Evolutionary conservation across 78 protist species (phyloP).

Genomic region (Speleostelium caveatum): DNA sequence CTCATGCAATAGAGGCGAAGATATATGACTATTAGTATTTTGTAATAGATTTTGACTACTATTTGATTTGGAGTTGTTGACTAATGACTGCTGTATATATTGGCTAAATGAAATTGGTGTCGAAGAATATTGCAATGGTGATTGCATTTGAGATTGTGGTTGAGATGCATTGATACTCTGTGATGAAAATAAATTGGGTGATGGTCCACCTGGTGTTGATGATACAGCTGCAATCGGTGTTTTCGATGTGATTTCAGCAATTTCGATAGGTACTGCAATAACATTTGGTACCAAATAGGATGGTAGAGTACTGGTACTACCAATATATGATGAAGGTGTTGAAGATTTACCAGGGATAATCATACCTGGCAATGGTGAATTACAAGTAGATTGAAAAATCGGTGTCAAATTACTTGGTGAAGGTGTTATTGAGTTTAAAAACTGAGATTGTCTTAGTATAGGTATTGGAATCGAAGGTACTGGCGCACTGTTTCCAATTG

Average conservation of each 20-base stretch:
- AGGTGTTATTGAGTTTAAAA: neutral
- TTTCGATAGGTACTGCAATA: neutral
- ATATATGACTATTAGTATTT: neutral
- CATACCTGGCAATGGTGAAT: neutral
- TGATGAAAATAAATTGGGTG: neutral
- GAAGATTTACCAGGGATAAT: neutral
- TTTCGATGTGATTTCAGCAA: constrained; percentile 1
- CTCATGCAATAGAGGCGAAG: neutral
- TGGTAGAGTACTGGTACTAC: neutral
- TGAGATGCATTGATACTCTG: neutral
- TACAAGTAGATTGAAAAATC: neutral
- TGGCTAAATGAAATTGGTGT: constrained; percentile 1
- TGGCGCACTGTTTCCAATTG: constrained; percentile 1
- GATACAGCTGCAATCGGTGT: constrained; percentile 20
- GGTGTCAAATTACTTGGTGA: constrained; percentile 19
- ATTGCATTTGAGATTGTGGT: neutral
- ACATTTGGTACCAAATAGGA: constrained; percentile 7
- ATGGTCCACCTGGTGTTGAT: neutral
- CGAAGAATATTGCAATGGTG: neutral
- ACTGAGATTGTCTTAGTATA: constrained; percentile 36
- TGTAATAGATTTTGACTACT: neutral
- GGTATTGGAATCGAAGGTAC: neutral
- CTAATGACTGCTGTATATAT: neutral
- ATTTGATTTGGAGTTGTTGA: neutral
- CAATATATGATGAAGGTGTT: neutral